A percentile compares a stretch with the other conserved stretches of the same genome.
Conservation (phyloP, 2,329 filamentous ascomycete genomes). For the Phoma herbarum region DNA sequence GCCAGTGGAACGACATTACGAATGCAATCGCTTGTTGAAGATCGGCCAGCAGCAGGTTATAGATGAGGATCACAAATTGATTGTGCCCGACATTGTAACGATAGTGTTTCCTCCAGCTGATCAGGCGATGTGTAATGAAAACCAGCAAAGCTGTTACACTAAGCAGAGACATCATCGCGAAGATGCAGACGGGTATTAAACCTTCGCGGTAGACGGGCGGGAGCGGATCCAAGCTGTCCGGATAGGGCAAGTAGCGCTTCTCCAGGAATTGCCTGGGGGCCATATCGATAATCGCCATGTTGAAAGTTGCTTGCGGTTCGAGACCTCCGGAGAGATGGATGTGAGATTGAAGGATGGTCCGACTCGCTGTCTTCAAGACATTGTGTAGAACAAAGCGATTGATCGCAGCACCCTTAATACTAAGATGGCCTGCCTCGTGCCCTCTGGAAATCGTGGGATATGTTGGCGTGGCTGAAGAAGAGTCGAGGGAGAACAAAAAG, state of each 20-base stretch:
- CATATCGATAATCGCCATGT: slow-evolving; percentile 25
- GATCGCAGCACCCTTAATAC: slow-evolving; percentile 7
- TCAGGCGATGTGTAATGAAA: slow-evolving; percentile 62
- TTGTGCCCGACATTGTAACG: slow-evolving; percentile 62
- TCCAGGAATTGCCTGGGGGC: slow-evolving; percentile 20
- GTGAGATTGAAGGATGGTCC: slow-evolving; percentile 5
- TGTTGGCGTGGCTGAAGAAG: slow-evolving; percentile 5
- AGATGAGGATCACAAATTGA: slow-evolving; percentile 70
- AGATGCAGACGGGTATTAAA: slow-evolving; percentile 58
- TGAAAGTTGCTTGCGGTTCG: slow-evolving; percentile 4
- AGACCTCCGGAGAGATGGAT: background rate
- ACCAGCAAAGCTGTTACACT: slow-evolving; percentile 55
- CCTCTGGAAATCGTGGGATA: slow-evolving; percentile 5
- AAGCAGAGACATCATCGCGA: slow-evolving; percentile 58
- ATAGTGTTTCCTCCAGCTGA: slow-evolving; percentile 60
- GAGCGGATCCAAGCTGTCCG: slow-evolving; percentile 46
- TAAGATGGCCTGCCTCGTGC: slow-evolving; percentile 14
- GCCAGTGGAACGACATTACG: slow-evolving; percentile 59
- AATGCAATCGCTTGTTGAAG: slow-evolving; percentile 66
- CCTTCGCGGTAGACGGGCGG: slow-evolving; percentile 47
- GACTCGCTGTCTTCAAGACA: slow-evolving; percentile 27
- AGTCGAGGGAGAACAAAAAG: background rate
- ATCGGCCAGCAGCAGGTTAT: slow-evolving; percentile 74
- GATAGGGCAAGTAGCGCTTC: slow-evolving; percentile 31
- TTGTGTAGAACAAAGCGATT: slow-evolving; percentile 24